These are phyloP conservation scores for Hymenoscyphus occultus DNA, from an alignment of 2,329 filamentous ascomycete species.

Conservation along the genomic window DNA sequence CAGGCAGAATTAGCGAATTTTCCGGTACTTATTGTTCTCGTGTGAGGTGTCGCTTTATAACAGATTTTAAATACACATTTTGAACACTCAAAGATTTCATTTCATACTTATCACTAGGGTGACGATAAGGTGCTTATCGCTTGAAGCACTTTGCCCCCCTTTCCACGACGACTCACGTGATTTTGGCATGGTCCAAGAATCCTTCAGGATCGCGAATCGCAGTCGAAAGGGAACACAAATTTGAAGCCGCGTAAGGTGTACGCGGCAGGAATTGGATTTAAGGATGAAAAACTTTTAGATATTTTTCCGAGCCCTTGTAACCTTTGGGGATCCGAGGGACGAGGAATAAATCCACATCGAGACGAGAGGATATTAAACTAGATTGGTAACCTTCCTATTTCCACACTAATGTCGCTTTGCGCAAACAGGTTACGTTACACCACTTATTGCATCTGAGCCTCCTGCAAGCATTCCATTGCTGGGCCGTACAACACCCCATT, in stretches of 20 bases:
- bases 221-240: background rate
- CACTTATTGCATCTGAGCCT: background rate
- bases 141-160: background rate
- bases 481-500: conserved; percentile 1
- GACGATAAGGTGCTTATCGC: background rate
- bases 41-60: background rate
- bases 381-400: too few species aligned
- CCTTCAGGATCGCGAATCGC: background rate
- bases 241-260: background rate
- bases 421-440: background rate
- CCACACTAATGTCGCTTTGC: too few species aligned
- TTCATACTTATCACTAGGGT: background rate
- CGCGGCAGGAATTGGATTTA: background rate
- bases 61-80: background rate
- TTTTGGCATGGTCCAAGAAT: background rate
- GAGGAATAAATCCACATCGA: too few species aligned
- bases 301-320: too few species aligned
- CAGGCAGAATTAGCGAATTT: background rate
- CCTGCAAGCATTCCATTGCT: conserved; percentile 5
- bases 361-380: too few species aligned
- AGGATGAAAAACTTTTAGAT: too few species aligned
- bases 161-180: background rate
- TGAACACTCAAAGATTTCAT: background rate
- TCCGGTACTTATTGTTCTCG: background rate
- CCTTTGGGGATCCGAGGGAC: too few species aligned